Base-by-base conservation (phyloP, 2,329 filamentous ascomycete species). In the Aspergillus awamori region DNA sequence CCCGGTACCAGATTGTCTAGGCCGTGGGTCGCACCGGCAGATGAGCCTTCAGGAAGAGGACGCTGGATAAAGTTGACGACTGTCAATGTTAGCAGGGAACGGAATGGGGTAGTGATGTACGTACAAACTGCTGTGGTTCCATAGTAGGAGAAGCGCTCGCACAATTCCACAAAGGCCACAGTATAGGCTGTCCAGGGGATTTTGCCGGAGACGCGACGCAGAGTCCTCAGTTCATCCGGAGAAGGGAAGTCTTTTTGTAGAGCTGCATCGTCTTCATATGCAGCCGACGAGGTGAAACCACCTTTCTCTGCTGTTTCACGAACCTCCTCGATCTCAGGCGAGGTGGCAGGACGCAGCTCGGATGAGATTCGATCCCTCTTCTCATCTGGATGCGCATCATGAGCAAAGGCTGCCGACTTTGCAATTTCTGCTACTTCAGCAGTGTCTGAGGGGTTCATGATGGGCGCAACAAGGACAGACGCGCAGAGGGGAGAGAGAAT, bases 101-200 rank as follows among this genome's bases (percentile, higher is more conserved):
- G 2, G 10, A 5, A 7, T 20, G 15, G n/a, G 20, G 2, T 8
- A 8, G 2, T 5, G 13, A 17, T 3, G 17, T 0, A 80, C 81
- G 65, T 80, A 84, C 88, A 90, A 39, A 90, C 80, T 28, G 87
- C 83, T 47, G 86, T 84, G 4, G 87, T 88, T 58, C 89, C 90
- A 70, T 92, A 92, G 84, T 91, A 93, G 13, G 87, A 89, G 77
- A 91, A 91, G 53, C 89, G 87, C 78, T 93, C 90, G 78, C 87
- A 90, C 59, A 91, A 79, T 76, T 93, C 90, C 61, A 90, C 86
- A 63, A 91, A 87, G 52, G 88, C 89, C 61, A 93, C 85, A 26
- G 86, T 87, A 77, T 87, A 92, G 60, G 88, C 84, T 58, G 82
- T 79, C 83, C 84, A 87, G 53, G 87, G 86, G 63, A 92, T 85